Percentiles rank a stretch among this genome's conserved stretches.
phyloP scores from a whole-genome alignment of 345 rosid genomes.

The Trapa incisa region DNA sequence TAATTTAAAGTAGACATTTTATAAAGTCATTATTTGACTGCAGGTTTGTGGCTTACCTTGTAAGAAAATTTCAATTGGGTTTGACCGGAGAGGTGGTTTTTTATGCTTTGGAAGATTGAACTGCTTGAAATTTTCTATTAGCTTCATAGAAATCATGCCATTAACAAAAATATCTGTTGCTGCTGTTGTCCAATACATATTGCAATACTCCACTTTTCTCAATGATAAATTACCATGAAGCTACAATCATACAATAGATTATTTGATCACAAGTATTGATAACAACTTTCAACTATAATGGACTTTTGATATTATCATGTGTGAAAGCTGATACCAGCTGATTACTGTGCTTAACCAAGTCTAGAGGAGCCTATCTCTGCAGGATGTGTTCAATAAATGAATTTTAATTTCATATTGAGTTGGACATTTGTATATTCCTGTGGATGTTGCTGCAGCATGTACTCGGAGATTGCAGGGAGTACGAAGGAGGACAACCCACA shows the following conservation, averaged over 20 bases:
- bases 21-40: no score
- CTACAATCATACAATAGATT: no score
- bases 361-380: background rate
- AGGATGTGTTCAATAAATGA: background rate
- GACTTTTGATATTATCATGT: background rate
- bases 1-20: no score
- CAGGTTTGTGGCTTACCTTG: no score
- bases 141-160: background rate
- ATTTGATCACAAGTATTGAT: no score
- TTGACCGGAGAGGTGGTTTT: background rate
- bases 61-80: background rate
- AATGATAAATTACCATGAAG: no score
- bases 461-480: conserved; percentile 51
- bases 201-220: no score
- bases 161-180: background rate
- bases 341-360: background rate
- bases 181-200: background rate
- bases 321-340: background rate
- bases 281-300: background rate
- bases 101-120: background rate
- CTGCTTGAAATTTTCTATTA: background rate
- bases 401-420: background rate
- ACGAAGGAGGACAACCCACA: conserved; percentile 87
- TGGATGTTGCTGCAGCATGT: conserved; percentile 36
- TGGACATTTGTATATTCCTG: background rate